Evolutionary conservation across 768 basidiomycete genomes (phyloP), one percentile per base, ranked within the genome.

Genomic region (Austroboletus eburneus): DNA sequence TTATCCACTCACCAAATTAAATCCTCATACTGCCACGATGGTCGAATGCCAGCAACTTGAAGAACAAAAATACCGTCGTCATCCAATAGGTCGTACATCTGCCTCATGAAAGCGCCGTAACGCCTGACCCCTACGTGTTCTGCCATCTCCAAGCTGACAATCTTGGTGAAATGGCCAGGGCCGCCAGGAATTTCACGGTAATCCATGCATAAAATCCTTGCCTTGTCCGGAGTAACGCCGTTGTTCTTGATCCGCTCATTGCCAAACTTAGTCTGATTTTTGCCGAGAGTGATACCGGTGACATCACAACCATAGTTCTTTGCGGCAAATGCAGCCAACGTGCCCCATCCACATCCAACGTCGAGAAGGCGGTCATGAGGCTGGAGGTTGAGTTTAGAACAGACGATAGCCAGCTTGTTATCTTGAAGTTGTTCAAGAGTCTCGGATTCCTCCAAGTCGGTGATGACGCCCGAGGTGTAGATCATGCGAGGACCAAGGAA

Each of bases 11-110:
- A 85, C 92, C 96, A 99, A 56, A 91, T 83, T 46, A 99, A 81
- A 64, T 99, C 96, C 73, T 99, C 96, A 56, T 85, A 98, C 65
- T 98, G 96, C 96, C 96, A 99, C n/a, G 75, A 66, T 5, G 93
- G 93, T 29, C 95, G 84, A 56, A 97, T 72, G 51, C 96, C 96
- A 39, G 96, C 91, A n/a, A 99, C 95, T 71, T 99, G 96, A 72
- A 94, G 78, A 37, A 98, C 89, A 59, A 98, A 87, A 48, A 85
- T 79, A 25, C 96, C 96, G 54, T 98, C 87, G 65, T 99, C 94
- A 49, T 92, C 88, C 51, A 99, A 76, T 30, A 98, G 75, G 56
- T 94, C 81, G 61, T 98, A 96, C 46, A 99, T 83, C 68, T 98
- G 91, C 30, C 77, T 74, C 55, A 98, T 76, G 81, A 95, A 98